Base-by-base conservation (phyloP, 176 grass and related monocot genomes). In the sorghum (Sorghum bicolor) region DNA sequence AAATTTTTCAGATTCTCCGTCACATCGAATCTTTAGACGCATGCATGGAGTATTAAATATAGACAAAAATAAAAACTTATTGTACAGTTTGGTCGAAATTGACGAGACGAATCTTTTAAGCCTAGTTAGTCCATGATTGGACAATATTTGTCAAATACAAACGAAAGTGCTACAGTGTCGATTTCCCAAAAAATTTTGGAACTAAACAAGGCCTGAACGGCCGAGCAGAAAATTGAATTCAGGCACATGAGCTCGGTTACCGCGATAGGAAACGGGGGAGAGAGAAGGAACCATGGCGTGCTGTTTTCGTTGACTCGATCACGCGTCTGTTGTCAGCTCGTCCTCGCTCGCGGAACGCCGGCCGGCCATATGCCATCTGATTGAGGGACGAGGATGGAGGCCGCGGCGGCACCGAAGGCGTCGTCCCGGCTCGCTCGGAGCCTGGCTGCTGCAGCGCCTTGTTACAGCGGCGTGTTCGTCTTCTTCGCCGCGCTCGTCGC, bases 401-500 rank as follows among this genome's bases (percentile, higher is more conserved):
- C 78, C 30, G 41, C 74, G 75, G 41, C 78, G 70, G 30, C 74
- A 38, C 19, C 40, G 34, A 84, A 37, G 72, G 47, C 29, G 19
- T 39, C 61, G 20, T 57, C 55, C 22, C 64, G 78, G 80, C 37
- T 86, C 26, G 43, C 57, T 22, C 76, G 76, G 86, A 72, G 83
- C 79, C 66, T 86, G 61, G 72, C 79, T 0, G 17, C 61, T 1
- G 65, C 30, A 17, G 38, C 30, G 32, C 43, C 57, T 33, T 90
- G 67, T 11, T 64, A 65, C 61, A 63, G 70, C n/a, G 82, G 79
- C 36, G 74, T 91, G 34, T 36, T 76, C 48, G 25, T 83, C 78
- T 86, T 91, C 88, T 75, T 88, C 70, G 61, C 62, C 17, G 74
- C 73, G 4, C 43, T 84, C 13, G 64, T 94, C 67, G 52, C 87